Evolutionary conservation across 139 green algal genomes (phyloP), one percentile per base, ranked within the genome.

Genomic region (Chlorella sp.): DNA sequence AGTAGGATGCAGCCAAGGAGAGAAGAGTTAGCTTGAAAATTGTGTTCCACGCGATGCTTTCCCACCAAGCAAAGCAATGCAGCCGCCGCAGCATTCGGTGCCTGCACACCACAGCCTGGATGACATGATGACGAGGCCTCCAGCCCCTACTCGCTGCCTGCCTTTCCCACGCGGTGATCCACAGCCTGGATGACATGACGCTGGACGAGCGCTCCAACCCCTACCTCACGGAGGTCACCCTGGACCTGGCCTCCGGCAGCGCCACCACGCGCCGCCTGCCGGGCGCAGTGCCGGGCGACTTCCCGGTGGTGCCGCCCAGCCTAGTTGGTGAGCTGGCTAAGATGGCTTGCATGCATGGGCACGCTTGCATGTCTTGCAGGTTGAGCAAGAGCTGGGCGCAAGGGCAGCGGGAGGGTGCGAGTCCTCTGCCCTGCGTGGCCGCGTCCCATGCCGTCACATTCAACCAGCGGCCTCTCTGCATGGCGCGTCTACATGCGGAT

Each of bases 171-270:
- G n/a, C n/a, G n/a, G n/a, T n/a, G n/a, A n/a, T n/a, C 65, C 76
- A 92, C 56, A 85, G 89, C 44, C 84, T 95, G 73, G 90, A 93
- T 44, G 17, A 26, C 9, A 68, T 83, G 30, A 83, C 64, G 11
- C 56, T 41, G 48, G 4, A 56, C 9, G 56, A 81, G 51, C 28
- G 32, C 2, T 40, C 67, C 0, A 34, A 44, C 24, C 68, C 67
- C 13, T 56, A 84, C 44, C 16, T 65, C 4, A 84, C 68, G 8
- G 84, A 93, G 76, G 84, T 94, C 3, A 82, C 43, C 36, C 46
- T 96, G 19, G 84, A 93, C 74, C 70, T 93, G 48, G 76, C 86
- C 14, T 90, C 80, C 19, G 92, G 90, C 11, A 43, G 56, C n/a
- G 68, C 81, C 28, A 83, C 30, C 0, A 13, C 41, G n/a, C 81